Conservation (phyloP, 352 stramenopile species). For the Phytophthora constricta region DNA sequence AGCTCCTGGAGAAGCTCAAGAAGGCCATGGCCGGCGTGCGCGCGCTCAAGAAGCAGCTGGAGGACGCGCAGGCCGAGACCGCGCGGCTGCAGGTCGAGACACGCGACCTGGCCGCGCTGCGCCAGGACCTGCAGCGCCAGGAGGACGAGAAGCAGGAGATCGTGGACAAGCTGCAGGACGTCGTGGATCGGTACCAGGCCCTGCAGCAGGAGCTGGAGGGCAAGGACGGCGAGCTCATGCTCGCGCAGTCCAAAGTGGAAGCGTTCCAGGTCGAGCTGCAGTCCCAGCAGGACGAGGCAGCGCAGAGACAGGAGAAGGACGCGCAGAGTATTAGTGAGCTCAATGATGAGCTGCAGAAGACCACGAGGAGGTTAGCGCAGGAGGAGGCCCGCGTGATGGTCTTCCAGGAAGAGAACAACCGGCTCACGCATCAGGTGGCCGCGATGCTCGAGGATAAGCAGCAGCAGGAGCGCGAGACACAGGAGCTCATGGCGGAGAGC, state of each 20-base stretch:
- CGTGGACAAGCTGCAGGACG: slow-evolving; percentile 57
- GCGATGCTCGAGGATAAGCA: slow-evolving; percentile 56
- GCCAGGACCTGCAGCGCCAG: slow-evolving; percentile 45
- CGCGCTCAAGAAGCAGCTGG: slow-evolving; percentile 76
- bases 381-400: slow-evolving; percentile 58
- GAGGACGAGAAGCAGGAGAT: slow-evolving; percentile 60
- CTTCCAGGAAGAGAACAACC: slow-evolving; percentile 64
- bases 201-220: slow-evolving; percentile 60
- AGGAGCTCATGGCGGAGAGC: slow-evolving; percentile 39
- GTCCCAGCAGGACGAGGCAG: slow-evolving; percentile 25
- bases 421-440: slow-evolving; percentile 53
- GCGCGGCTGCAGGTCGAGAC: slow-evolving; percentile 38
- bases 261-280: slow-evolving; percentile 62
- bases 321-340: slow-evolving; percentile 41
- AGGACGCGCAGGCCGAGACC: slow-evolving; percentile 68
- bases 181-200: slow-evolving; percentile 53
- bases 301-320: slow-evolving; percentile 34
- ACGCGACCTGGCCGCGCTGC: slow-evolving; percentile 28
- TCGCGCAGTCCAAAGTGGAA: slow-evolving; percentile 53
- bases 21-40: slow-evolving; percentile 70
- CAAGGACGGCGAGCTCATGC: slow-evolving; percentile 55
- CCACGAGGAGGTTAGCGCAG: slow-evolving; percentile 33
- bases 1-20: slow-evolving; percentile 84
- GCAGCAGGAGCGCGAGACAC: slow-evolving; percentile 49
- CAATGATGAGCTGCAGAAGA: slow-evolving; percentile 38